Percentiles rank a stretch among this genome's conserved stretches.
Conservation (phyloP, 176 grass and related monocot genomes). For the Saccharum spontaneum region DNA sequence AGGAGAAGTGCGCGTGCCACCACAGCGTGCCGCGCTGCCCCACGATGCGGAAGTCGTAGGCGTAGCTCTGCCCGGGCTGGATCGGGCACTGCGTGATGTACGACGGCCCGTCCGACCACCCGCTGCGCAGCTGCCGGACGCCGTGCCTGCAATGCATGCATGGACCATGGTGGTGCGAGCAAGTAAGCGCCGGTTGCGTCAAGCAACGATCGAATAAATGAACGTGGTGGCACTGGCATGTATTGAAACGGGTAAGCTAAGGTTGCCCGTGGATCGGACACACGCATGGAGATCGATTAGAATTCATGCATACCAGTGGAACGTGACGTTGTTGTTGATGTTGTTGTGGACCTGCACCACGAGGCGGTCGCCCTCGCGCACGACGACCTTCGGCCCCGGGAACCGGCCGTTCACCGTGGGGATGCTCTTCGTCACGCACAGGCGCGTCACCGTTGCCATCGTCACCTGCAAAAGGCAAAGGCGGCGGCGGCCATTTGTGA, state of each 20-base stretch:
- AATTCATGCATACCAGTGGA: constrained; percentile 51
- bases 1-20: constrained; percentile 73
- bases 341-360: constrained; percentile 52
- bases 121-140: constrained; percentile 52
- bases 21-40: constrained; percentile 68
- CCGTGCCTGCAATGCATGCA: constrained; percentile 40
- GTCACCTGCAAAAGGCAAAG: constrained; percentile 42
- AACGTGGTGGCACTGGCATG: too few species aligned
- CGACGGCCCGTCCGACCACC: constrained; percentile 62
- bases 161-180: too few species aligned
- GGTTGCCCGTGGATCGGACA: too few species aligned
- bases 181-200: neutral
- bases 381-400: constrained; percentile 53
- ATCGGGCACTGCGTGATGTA: constrained; percentile 73
- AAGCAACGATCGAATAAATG: neutral
- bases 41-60: constrained; percentile 41
- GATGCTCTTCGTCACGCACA: constrained; percentile 74
- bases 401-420: constrained; percentile 65
- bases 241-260: neutral
- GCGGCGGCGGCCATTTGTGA: neutral
- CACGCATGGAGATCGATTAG: too few species aligned
- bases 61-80: constrained; percentile 53
- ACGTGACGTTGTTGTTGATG: constrained; percentile 55
- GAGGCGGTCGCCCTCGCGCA: constrained; percentile 60
- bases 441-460: constrained; percentile 62